These are phyloP conservation scores for Talaromyces ruber DNA, from an alignment of 495 filamentous ascomycete genomes.

Conservation along the genomic window DNA sequence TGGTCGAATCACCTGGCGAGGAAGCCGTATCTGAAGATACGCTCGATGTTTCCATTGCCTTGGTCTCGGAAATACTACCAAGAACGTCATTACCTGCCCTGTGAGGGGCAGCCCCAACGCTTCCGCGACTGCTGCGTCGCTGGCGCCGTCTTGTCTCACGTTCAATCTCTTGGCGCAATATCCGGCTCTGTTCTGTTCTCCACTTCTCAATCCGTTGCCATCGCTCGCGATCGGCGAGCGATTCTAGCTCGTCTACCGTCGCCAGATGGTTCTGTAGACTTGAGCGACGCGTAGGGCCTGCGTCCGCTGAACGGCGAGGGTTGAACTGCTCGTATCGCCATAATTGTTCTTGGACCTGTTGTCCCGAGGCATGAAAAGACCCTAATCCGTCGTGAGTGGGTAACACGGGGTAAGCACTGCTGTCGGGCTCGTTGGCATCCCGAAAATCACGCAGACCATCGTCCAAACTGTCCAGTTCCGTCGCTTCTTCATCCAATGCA, in stretches of 20 bases:
- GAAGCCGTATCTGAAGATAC: constrained; percentile 10
- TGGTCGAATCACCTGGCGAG: constrained; percentile 14
- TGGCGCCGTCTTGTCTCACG: constrained; percentile 62
- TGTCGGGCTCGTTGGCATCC: constrained; percentile 66
- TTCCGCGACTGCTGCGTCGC: constrained; percentile 24
- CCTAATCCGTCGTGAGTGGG: constrained; percentile 90
- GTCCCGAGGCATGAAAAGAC: constrained; percentile 55
- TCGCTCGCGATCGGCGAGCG: constrained; percentile 48
- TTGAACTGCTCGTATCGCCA: constrained; percentile 82
- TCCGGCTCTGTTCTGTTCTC: constrained; percentile 82
- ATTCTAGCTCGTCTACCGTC: constrained; percentile 43
- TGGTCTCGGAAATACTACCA: constrained; percentile 14
- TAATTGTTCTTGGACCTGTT: constrained; percentile 62
- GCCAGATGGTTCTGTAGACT: constrained; percentile 59
- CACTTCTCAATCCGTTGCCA: constrained; percentile 80
- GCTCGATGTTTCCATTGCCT: constrained; percentile 8
- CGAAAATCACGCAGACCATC: constrained; percentile 58
- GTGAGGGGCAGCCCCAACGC: constrained; percentile 8
- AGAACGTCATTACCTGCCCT: constrained; percentile 20
- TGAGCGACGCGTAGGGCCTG: constrained; percentile 37
- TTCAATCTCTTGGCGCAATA: constrained; percentile 81
- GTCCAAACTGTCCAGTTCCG: constrained; percentile 35
- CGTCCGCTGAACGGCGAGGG: constrained; percentile 43
- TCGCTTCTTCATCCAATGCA: constrained; percentile 36
- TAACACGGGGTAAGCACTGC: constrained; percentile 56